Conservation (phyloP, 306 rosid genomes). For the Glycyrrhiza uralensis region DNA sequence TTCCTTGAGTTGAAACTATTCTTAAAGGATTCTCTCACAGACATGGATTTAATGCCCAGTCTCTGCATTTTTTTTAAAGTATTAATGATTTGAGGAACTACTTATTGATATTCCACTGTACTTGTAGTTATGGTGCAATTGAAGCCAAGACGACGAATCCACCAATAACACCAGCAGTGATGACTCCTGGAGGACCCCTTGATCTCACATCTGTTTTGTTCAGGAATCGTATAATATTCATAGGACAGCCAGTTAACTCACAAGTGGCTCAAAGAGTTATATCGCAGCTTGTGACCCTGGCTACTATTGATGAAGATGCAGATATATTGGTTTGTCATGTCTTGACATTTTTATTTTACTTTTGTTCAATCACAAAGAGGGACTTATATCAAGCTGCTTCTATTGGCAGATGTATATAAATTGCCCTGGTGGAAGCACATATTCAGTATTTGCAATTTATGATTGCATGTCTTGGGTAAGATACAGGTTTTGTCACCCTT, state of each 20-base stretch:
- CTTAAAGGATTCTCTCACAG: not conserved
- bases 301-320: slow-evolving; percentile 71
- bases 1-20: not conserved
- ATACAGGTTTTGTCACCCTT: not conserved
- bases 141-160: slow-evolving; percentile 79
- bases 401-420: slow-evolving; percentile 73
- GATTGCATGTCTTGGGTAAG: slow-evolving; percentile 99
- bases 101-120: slow-evolving; percentile 26
- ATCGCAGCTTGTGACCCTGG: slow-evolving; percentile 92
- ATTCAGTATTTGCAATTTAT: slow-evolving; percentile 87
- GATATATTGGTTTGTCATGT: slow-evolving; percentile 71
- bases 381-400: slow-evolving; percentile 21
- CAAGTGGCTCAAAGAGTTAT: slow-evolving; percentile 93
- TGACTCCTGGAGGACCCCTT: slow-evolving; percentile 91
- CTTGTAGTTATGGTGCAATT: slow-evolving; percentile 59
- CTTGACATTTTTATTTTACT: slow-evolving; percentile 4
- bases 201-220: slow-evolving; percentile 85
- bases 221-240: slow-evolving; percentile 87
- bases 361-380: not conserved
- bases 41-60: not conserved
- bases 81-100: not conserved
- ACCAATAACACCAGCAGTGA: slow-evolving; percentile 78
- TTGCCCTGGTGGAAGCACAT: slow-evolving; percentile 96
- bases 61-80: not conserved
- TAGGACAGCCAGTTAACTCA: slow-evolving; percentile 84